Evolutionary conservation across 108 stramenopile genomes (phyloP).

Genomic region (Cyclostephanos tholiformis): DNA sequence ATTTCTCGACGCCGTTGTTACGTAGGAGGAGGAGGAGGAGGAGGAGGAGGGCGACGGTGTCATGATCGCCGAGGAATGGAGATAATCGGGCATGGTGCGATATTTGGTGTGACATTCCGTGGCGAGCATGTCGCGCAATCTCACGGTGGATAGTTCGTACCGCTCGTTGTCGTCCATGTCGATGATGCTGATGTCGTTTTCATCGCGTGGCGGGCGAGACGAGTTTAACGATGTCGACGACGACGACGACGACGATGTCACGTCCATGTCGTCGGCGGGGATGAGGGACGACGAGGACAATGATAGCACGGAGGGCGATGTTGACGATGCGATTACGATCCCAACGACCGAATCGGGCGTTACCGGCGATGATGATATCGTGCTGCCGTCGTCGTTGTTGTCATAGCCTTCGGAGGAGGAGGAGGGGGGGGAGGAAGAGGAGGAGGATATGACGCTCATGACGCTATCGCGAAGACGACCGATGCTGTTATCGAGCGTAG

Average conservation of each 20-base stretch:
- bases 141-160: background rate
- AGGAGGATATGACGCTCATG: too few species aligned
- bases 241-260: background rate
- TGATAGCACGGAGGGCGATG: constrained; percentile 70
- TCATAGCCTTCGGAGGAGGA: too few species aligned
- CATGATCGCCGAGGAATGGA: constrained; percentile 36
- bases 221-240: too few species aligned
- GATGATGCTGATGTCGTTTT: background rate
- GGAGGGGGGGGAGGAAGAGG: too few species aligned
- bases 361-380: constrained; percentile 29
- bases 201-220: background rate
- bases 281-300: constrained; percentile 52
- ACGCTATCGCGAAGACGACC: too few species aligned
- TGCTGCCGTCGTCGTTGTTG: too few species aligned
- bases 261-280: constrained; percentile 60
- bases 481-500: too few species aligned
- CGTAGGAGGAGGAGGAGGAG: too few species aligned
- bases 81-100: constrained; percentile 33
- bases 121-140: constrained; percentile 18
- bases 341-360: background rate
- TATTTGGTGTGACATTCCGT: constrained; percentile 22
- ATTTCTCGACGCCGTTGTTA: too few species aligned
- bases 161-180: background rate
- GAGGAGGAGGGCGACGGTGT: constrained; percentile 2
- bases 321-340: too few species aligned